Percentiles rank a stretch among this genome's conserved stretches.
Conservation (phyloP, 257 asterid species). For the Dorcoceras hygrometricum region DNA sequence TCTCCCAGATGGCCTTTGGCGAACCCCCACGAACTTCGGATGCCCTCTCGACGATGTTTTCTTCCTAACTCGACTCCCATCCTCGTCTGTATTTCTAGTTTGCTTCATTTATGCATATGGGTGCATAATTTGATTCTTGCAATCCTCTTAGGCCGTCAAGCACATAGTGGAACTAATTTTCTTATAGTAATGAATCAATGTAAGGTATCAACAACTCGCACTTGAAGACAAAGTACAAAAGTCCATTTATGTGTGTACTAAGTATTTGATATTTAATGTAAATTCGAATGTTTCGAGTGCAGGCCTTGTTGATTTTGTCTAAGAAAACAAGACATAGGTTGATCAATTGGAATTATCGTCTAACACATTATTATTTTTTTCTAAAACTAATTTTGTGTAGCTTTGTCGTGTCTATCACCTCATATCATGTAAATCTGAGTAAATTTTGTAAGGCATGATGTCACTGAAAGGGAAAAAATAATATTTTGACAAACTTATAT, state of each 20-base stretch:
- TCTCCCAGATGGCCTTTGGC: constrained; percentile 81
- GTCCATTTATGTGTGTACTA: constrained; percentile 25
- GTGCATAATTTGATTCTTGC: constrained; percentile 1
- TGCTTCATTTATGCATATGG: constrained; percentile 35
- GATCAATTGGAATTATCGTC: constrained; percentile 28
- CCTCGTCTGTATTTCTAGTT: constrained; percentile 21
- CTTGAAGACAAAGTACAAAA: constrained; percentile 27
- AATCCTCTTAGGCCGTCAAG: constrained; percentile 5
- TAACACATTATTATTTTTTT: no score
- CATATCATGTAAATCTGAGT: no score
- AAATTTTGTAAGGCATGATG: no score
- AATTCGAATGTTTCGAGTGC: constrained; percentile 35
- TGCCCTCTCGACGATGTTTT: constrained; percentile 69
- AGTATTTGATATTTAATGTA: not conserved
- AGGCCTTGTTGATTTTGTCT: constrained; percentile 59
- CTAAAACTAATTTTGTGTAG: no score
- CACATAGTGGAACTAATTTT: constrained; percentile 3
- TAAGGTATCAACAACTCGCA: constrained; percentile 24
- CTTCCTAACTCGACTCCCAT: constrained; percentile 32
- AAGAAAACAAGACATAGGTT: constrained; percentile 22
- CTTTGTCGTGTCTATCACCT: no score
- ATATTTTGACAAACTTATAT: no score
- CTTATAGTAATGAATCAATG: constrained; percentile 28
- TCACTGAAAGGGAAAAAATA: no score
- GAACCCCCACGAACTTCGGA: constrained; percentile 71